These are phyloP conservation scores for Piromyces sp. DNA, from an alignment of 192 early-diverging fungal species.

Conservation along the genomic window DNA sequence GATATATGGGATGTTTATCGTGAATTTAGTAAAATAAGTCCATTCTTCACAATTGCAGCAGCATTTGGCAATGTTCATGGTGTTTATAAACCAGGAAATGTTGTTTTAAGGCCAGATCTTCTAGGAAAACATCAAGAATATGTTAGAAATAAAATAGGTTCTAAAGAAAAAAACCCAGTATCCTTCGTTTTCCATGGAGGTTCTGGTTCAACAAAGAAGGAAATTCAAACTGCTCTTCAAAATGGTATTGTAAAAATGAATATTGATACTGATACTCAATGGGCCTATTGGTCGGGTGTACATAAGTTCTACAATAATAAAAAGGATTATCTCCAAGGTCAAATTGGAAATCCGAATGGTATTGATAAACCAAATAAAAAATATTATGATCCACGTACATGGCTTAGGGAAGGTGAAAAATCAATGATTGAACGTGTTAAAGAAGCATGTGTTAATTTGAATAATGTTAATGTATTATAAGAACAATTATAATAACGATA, in stretches of 20 bases:
- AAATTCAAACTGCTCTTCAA: constrained; percentile 63
- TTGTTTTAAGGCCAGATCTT: constrained; percentile 80
- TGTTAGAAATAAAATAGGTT: constrained; percentile 49
- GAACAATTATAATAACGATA: too few species aligned
- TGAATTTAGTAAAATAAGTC: constrained; percentile 43
- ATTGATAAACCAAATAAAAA: constrained; percentile 96
- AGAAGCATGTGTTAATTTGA: constrained; percentile 29
- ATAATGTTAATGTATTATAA: background rate
- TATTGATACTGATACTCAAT: constrained; percentile 97
- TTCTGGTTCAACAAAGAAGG: constrained; percentile 62
- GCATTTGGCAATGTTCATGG: constrained; percentile 92
- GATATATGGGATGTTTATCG: constrained; percentile 90
- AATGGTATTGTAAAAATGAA: constrained; percentile 97
- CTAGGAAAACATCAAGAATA: constrained; percentile 76
- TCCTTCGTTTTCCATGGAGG: constrained; percentile 97
- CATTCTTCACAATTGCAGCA: constrained; percentile 84
- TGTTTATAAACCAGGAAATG: constrained; percentile 92
- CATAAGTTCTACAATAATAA: constrained; percentile 70
- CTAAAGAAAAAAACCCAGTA: constrained; percentile 51
- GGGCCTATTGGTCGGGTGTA: constrained; percentile 82
- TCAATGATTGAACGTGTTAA: constrained; percentile 65
- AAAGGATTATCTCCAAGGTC: constrained; percentile 72
- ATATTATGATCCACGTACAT: constrained; percentile 91
- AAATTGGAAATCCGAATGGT: constrained; percentile 93
- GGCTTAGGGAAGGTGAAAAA: constrained; percentile 79